phyloP scores from a whole-genome alignment of 805 yeast genomes.

The Kluyveromyces lactis region DNA sequence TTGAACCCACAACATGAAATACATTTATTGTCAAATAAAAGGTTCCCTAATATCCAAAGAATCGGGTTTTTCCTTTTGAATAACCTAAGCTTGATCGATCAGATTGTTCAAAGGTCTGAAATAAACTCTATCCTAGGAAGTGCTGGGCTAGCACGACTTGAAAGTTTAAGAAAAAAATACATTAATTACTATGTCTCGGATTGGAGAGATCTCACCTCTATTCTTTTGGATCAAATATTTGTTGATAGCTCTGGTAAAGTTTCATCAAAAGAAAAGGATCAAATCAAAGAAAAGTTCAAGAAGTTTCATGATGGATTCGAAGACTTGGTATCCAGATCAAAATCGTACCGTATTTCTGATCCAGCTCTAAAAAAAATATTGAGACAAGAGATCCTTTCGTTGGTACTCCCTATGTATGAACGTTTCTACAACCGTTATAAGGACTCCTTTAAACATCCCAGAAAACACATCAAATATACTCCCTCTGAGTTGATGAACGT shows the following conservation, averaged over 20 bases:
- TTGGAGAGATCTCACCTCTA: constrained; percentile 75
- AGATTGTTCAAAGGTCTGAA: constrained; percentile 54
- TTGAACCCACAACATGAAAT: constrained; percentile 24
- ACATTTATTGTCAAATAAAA: constrained; percentile 3
- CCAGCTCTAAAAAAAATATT: constrained; percentile 53
- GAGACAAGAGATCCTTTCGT: constrained; percentile 57
- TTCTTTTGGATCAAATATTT: constrained; percentile 70
- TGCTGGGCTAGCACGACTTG: constrained; percentile 53
- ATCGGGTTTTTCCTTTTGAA: constrained; percentile 67
- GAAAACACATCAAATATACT: constrained; percentile 30
- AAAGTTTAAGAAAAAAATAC: constrained; percentile 63
- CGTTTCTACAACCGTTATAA: constrained; percentile 66
- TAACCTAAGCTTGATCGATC: constrained; percentile 67
- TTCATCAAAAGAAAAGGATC: constrained; percentile 69
- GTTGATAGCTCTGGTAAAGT: constrained; percentile 39
- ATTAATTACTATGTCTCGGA: constrained; percentile 61
- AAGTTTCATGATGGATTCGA: constrained; percentile 81
- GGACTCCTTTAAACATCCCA: constrained; percentile 29
- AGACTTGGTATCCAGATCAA: constrained; percentile 58
- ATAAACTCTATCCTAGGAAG: constrained; percentile 46
- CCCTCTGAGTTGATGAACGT: constrained; percentile 25
- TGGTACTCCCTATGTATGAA: constrained; percentile 76
- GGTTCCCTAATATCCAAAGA: constrained; percentile 26
- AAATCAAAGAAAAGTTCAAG: constrained; percentile 74
- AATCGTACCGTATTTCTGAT: constrained; percentile 58